phyloP scores from a whole-genome alignment of 1,284 basidiomycete genomes.

The Retiboletus fuscus region DNA sequence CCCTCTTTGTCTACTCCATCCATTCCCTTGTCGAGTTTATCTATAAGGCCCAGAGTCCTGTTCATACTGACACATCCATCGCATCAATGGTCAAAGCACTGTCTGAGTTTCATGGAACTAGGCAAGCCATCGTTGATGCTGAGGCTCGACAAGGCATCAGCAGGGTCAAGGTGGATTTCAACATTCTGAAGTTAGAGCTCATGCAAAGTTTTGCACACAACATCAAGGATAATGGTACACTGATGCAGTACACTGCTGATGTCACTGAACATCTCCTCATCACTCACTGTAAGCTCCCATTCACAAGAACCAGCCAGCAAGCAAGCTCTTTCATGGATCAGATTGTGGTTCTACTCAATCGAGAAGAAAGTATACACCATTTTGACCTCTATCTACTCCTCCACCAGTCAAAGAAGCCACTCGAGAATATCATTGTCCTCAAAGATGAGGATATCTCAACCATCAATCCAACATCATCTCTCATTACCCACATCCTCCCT shows the following conservation, averaged over 20 bases:
- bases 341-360: not conserved
- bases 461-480: conserved; percentile 6
- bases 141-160: not conserved
- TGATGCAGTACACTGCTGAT: conserved; percentile 25
- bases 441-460: not conserved
- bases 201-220: conserved; percentile 13
- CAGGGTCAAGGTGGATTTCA: conserved; percentile 10
- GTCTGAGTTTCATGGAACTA: conserved; percentile 16
- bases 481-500: not conserved
- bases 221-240: not conserved
- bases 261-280: conserved; percentile 12
- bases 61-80: conserved; percentile 13
- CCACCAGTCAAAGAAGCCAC: not conserved
- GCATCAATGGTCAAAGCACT: conserved; percentile 6
- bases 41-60: no score
- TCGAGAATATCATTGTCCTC: not conserved
- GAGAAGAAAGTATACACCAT: not conserved
- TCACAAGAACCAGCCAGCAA: not conserved
- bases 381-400: conserved; percentile 4
- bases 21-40: conserved; percentile 18
- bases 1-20: conserved; percentile 8
- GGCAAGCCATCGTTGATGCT: not conserved
- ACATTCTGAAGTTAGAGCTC: conserved; percentile 25
- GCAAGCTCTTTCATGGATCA: not conserved
- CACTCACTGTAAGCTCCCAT: conserved; percentile 9